Evolutionary conservation across 2,329 filamentous ascomycete species (phyloP), one percentile per base, ranked within the genome.

Genomic region (Thelonectria olida): DNA sequence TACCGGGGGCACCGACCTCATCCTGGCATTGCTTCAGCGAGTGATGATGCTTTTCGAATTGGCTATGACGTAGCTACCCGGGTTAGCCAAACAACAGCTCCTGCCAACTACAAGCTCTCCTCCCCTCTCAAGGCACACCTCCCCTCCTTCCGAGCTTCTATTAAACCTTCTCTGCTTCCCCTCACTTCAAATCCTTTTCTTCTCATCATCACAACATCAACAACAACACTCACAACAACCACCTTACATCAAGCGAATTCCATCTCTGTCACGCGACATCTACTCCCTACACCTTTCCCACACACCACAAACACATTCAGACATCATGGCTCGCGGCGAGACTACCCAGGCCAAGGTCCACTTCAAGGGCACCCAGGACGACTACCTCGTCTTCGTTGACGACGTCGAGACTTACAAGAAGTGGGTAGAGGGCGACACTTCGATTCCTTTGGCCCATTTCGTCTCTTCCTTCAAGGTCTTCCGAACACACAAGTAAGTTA

Each of bases 381-480:
- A 88, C 76, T 88, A 85, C 73, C 73, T 88, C 73, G 76, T 88
- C 76, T 87, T 88, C 69, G 75, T 88, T 50, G 86, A 88, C 65
- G 85, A 87, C 68, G 67, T 76, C 55, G 80, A 91, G 62, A 83
- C 85, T 49, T 88, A 92, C 72, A 83, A 92, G 79, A 89, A 95
- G 78, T 98, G 95, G 95, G 88, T 89, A 83, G 22, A 12, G 17
- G 81, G 76, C 5, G 95, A 98, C 82, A 89, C 87, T 75, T 89
- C 86, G 27, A 82, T 96, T 27, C 91, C 96, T 36, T 81, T 98
- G 48, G 86, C 92, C 2, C 89, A 97, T 73, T 94, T 99, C 58
- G 86, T 98, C 57, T 92, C 90, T 60, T 85, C 91, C 7, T 98
- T 92, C 85, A 92, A 97, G 85, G 84, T 99, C 74, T 97, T 97